Percentiles rank a stretch among this genome's conserved stretches.
phyloP scores from a whole-genome alignment of 2,329 filamentous ascomycete species.

The Endocalyx cinctus region DNA sequence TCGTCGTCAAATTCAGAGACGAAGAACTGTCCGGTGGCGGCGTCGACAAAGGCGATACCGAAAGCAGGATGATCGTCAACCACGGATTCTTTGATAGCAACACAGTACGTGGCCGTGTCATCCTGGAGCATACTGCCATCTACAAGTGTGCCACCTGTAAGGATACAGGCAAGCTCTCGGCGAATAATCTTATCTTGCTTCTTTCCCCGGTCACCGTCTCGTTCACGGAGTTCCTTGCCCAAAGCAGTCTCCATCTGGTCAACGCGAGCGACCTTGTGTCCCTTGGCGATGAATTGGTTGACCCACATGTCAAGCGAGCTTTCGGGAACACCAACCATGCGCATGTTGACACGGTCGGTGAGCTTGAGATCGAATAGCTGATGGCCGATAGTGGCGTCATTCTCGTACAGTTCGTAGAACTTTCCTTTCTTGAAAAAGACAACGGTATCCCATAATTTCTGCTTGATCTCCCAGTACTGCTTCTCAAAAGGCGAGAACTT shows the following conservation, averaged over 20 bases:
- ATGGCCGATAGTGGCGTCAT: slow-evolving; percentile 93
- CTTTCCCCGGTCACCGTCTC: slow-evolving; percentile 60
- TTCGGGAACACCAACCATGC: slow-evolving; percentile 97
- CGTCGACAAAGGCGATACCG: slow-evolving; percentile 90
- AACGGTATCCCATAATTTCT: slow-evolving; percentile 94
- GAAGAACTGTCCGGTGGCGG: slow-evolving; percentile 91
- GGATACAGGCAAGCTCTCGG: slow-evolving; percentile 82
- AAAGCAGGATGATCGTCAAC: slow-evolving; percentile 75
- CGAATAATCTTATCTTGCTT: slow-evolving; percentile 92
- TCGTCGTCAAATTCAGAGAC: slow-evolving; percentile 92
- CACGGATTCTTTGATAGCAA: slow-evolving; percentile 82
- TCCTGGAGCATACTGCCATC: slow-evolving; percentile 96
- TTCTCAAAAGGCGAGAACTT: slow-evolving; percentile 94
- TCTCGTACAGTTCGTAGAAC: slow-evolving; percentile 97
- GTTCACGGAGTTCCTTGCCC: slow-evolving; percentile 97
- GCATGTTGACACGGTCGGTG: slow-evolving; percentile 98
- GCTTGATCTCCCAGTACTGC: slow-evolving; percentile 99
- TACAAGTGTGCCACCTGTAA: slow-evolving; percentile 89
- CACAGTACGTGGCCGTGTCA: slow-evolving; percentile 95
- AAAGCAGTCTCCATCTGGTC: slow-evolving; percentile 96
- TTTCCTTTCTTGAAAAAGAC: slow-evolving; percentile 99
- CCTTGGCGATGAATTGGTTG: slow-evolving; percentile 96
- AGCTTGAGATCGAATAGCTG: slow-evolving; percentile 97
- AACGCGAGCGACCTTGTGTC: slow-evolving; percentile 93
- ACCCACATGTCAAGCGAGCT: slow-evolving; percentile 95